A percentile compares a stretch with the other conserved stretches of the same genome.
Conservation (phyloP, 108 stramenopile genomes). For the Thalassiosira profunda region DNA sequence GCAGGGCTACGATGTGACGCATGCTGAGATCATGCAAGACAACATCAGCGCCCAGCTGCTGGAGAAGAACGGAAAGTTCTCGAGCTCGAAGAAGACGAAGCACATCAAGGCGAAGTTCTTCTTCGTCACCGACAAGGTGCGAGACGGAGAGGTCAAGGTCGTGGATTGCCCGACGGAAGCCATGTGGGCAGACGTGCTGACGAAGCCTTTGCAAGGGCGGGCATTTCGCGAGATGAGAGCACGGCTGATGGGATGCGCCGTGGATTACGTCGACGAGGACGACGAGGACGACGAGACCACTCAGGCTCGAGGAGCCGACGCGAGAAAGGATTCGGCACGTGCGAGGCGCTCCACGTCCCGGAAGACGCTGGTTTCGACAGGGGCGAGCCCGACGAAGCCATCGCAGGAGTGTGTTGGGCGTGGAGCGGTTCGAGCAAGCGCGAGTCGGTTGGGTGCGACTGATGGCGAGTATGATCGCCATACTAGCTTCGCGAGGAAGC, state of each 20-base stretch:
- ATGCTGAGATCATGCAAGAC: conserved; percentile 45
- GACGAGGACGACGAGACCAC: too few species aligned
- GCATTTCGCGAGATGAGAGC: not conserved
- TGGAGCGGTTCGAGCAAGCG: too few species aligned
- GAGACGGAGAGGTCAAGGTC: conserved; percentile 15
- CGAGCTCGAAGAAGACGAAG: conserved; percentile 9
- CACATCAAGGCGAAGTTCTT: conserved; percentile 23
- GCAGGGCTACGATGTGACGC: not conserved
- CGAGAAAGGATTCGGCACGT: too few species aligned
- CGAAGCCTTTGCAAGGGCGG: conserved; percentile 46
- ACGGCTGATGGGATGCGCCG: not conserved
- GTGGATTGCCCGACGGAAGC: conserved; percentile 47
- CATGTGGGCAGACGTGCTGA: conserved; percentile 49
- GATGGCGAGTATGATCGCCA: too few species aligned
- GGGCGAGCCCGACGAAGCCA: too few species aligned
- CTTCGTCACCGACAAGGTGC: conserved; percentile 24
- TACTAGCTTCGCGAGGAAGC: too few species aligned
- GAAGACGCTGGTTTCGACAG: too few species aligned
- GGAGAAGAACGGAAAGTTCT: conserved; percentile 30
- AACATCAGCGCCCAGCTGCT: conserved; percentile 52
- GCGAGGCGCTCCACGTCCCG: too few species aligned
- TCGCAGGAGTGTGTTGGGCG: too few species aligned
- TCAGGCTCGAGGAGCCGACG: too few species aligned
- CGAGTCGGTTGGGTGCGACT: too few species aligned
- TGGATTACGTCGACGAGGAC: not conserved